Base-by-base conservation (phyloP, 768 basidiomycete species). In the Phlebiopsis gigantea region DNA sequence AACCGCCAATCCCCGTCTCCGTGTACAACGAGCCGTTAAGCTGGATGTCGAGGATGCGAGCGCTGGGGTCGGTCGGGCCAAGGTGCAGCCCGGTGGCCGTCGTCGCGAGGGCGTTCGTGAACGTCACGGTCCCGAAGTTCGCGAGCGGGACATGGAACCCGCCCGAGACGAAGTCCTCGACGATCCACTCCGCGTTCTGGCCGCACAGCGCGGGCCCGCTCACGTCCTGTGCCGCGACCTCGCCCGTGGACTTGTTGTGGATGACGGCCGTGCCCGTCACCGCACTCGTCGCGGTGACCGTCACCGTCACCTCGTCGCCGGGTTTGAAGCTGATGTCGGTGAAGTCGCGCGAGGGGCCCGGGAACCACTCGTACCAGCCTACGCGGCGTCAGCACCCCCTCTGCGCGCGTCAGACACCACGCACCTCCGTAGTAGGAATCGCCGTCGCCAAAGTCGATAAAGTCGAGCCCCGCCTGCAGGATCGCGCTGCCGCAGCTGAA, bases 111-210 rank as follows among this genome's bases (percentile, higher is more conserved):
- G 70, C 71, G 48, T 59, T 61, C 30, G 67, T 72, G 65, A 74
- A 74, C 28, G 64, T 69, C 58, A 73, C 71, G 26, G 69, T 69
- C 60, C 71, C 70, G 41, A 70, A 74, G 69, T 73, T 68, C 41
- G 73, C 69, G 50, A 74, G 68, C n/a, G 70, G 69, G 15, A 74
- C 73, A 51, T 65, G 67, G 25, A 47, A 45, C 46, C 50, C 31
- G 54, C 60, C 46, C 22, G 15, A 21, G 7, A 2, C 22, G 46
- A 48, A 48, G 25, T 48, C 46, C 46, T 48, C 46, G 7, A 48
- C 46, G 25, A 48, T 48, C 46, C 46, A 48, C 46, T 48, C 46
- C 15, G 46, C 46, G 28, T 72, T 68, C 64, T 67, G 51, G 59
- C 66, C 60, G 64, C 71, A 72, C 45, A 72, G 66, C 26, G 65